Conservation (phyloP, 257 asterid genomes). For the Solanum piurae region DNA sequence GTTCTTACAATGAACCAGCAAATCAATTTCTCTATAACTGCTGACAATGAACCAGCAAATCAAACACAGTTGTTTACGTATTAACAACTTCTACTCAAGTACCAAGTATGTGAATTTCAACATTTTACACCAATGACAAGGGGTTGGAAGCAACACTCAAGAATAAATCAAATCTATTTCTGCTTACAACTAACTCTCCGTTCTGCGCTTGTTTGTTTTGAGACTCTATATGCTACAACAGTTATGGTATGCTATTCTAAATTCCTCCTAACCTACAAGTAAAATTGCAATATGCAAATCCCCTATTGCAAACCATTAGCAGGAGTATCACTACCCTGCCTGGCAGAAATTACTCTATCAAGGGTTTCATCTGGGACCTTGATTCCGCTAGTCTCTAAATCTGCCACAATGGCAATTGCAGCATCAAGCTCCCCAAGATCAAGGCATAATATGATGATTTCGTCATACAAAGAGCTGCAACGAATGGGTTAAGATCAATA, state of each 20-base stretch:
- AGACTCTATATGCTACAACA: background rate
- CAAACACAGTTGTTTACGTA: background rate
- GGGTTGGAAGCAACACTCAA: background rate
- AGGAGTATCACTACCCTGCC: constrained; percentile 42
- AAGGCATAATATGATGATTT: constrained; percentile 56
- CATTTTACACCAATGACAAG: background rate
- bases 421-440: constrained; percentile 97
- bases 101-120: background rate
- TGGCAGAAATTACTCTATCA: constrained; percentile 76
- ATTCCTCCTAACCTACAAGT: background rate
- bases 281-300: background rate
- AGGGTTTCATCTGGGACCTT: constrained; percentile 81
- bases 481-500: constrained; percentile 5
- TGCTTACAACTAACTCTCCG: background rate
- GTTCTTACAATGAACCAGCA: background rate
- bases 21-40: background rate
- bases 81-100: background rate
- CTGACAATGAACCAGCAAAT: background rate
- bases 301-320: constrained; percentile 24
- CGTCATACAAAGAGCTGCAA: constrained; percentile 80
- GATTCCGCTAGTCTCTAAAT: constrained; percentile 87
- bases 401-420: constrained; percentile 82
- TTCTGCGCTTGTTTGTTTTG: background rate
- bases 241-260: background rate
- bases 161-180: background rate